These are phyloP conservation scores for Fusarium tanahbumbuense DNA, from an alignment of 2,329 filamentous ascomycete species.

Conservation along the genomic window DNA sequence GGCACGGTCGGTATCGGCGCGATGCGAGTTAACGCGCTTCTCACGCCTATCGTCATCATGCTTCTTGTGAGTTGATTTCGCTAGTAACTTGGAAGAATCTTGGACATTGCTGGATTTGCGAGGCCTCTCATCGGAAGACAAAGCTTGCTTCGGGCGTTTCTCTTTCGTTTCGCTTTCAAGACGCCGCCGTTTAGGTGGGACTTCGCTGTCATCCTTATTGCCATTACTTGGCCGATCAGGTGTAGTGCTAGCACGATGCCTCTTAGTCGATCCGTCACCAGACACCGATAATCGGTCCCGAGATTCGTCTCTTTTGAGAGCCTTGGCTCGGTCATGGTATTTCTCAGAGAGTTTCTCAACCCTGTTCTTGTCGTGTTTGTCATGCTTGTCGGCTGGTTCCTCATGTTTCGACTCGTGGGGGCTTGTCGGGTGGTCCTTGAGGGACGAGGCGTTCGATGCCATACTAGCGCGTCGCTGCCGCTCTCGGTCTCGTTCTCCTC, in stretches of 20 bases:
- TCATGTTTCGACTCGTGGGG: constrained; percentile 63
- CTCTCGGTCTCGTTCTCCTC: constrained; percentile 68
- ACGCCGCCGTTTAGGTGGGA: constrained; percentile 66
- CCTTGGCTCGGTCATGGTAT: constrained; percentile 69
- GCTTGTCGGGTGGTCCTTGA: constrained; percentile 64
- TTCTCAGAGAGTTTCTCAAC: constrained; percentile 60
- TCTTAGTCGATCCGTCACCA: constrained; percentile 66
- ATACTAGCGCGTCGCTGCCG: constrained; percentile 69
- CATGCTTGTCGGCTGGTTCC: constrained; percentile 59
- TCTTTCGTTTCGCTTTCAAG: constrained; percentile 66
- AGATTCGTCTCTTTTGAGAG: constrained; percentile 70
- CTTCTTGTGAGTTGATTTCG: constrained; percentile 52
- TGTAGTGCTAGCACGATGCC: constrained; percentile 69
- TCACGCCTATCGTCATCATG: constrained; percentile 56
- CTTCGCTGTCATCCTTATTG: constrained; percentile 66
- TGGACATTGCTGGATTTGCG: constrained; percentile 57
- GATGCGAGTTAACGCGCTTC: constrained; percentile 55
- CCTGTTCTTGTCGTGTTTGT: constrained; percentile 57
- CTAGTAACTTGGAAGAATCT: constrained; percentile 53
- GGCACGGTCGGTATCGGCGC: constrained; percentile 57
- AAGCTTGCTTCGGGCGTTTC: constrained; percentile 57
- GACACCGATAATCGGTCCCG: constrained; percentile 64
- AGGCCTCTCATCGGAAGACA: constrained; percentile 60
- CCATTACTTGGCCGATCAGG: constrained; percentile 64
- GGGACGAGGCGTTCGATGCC: constrained; percentile 65